These are phyloP conservation scores for Boechera divaricarpa DNA, from an alignment of 345 rosid species.

Conservation along the genomic window DNA sequence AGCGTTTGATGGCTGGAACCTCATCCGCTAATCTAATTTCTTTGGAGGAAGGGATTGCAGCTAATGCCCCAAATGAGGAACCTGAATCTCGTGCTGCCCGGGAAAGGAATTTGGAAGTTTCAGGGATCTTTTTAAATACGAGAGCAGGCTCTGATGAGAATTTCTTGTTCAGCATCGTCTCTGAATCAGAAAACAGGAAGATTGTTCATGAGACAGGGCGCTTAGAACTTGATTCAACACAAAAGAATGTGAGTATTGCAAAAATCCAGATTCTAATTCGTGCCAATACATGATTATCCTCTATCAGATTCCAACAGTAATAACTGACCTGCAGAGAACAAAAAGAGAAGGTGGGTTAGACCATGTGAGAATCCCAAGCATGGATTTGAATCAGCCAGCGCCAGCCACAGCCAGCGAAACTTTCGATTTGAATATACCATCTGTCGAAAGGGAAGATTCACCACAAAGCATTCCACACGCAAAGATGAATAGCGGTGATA, in stretches of 20 bases:
- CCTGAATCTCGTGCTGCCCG: constrained; percentile 34
- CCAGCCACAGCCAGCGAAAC: constrained; percentile 30
- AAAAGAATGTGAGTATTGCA: constrained; percentile 36
- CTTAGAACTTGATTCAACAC: constrained; percentile 41
- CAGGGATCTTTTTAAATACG: constrained; percentile 17
- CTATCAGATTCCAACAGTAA: constrained; percentile 30
- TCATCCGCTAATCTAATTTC: constrained; percentile 37
- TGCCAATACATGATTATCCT: constrained; percentile 18
- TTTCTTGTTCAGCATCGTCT: constrained; percentile 36
- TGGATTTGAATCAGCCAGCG: constrained; percentile 40
- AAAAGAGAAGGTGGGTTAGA: constrained; percentile 24
- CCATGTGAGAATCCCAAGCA: constrained; percentile 39
- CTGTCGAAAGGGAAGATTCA: constrained; percentile 43
- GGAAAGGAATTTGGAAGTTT: constrained; percentile 42
- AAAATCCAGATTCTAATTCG: neutral
- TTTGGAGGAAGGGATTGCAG: constrained; percentile 37
- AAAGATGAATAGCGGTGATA: constrained; percentile 44
- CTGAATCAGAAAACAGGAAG: constrained; percentile 44
- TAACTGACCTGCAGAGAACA: constrained; percentile 29
- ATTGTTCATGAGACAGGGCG: constrained; percentile 27
- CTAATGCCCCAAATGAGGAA: constrained; percentile 30
- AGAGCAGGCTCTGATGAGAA: constrained; percentile 32
- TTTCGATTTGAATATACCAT: constrained; percentile 30
- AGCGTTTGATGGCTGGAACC: constrained; percentile 36
- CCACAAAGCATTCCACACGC: constrained; percentile 34